phyloP scores from a whole-genome alignment of 257 asterid species.

The Solanum stenotomum region DNA sequence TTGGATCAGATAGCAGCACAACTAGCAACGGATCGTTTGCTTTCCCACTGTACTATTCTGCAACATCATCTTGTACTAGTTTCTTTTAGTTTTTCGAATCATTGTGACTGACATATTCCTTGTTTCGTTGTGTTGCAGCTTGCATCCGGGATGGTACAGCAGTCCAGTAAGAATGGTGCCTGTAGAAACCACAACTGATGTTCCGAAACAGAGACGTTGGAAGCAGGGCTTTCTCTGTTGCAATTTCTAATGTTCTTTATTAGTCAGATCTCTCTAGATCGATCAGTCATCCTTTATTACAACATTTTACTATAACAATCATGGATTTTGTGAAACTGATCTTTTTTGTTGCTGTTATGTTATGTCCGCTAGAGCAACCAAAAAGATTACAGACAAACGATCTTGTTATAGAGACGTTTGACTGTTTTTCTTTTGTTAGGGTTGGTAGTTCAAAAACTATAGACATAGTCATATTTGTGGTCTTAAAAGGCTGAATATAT shows the following conservation, averaged over 20 bases:
- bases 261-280: neutral
- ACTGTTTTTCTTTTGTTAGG: neutral
- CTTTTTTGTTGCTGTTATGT: neutral
- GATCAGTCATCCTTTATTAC: neutral
- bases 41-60: slow-evolving; percentile 64
- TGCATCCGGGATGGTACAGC: slow-evolving; percentile 75
- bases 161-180: slow-evolving; percentile 70
- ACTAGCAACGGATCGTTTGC: slow-evolving; percentile 78
- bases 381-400: neutral
- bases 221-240: slow-evolving; percentile 71
- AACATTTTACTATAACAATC: neutral
- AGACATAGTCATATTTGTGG: neutral
- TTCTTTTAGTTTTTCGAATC: neutral
- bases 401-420: neutral
- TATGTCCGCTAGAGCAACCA: neutral
- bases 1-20: slow-evolving; percentile 78
- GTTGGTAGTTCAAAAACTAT: neutral
- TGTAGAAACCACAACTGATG: slow-evolving; percentile 39
- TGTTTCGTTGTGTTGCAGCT: slow-evolving; percentile 31
- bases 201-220: slow-evolving; percentile 60
- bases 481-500: neutral
- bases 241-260: slow-evolving; percentile 39
- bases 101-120: neutral
- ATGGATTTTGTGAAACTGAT: neutral
- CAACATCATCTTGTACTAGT: neutral